A percentile compares a stretch with the other conserved stretches of the same genome.
These are phyloP conservation scores for Jamesozyma spencerorum DNA, from an alignment of 805 yeast genomes.

Conservation along the genomic window DNA sequence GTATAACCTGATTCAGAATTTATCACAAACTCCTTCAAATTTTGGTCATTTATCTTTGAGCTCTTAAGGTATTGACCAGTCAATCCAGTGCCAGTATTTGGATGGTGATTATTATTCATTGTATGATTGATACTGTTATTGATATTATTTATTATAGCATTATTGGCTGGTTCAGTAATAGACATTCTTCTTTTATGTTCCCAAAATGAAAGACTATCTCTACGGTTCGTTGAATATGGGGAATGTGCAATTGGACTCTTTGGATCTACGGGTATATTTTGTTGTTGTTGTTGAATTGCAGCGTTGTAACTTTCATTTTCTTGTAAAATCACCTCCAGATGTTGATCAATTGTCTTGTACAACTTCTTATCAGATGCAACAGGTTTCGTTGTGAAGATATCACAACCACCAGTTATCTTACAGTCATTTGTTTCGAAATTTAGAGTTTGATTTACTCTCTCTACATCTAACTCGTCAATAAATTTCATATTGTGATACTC, in stretches of 20 bases:
- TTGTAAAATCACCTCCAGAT: conserved; percentile 45
- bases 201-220: conserved; percentile 29
- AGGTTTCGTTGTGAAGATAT: conserved; percentile 88
- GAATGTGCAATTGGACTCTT: conserved; percentile 8
- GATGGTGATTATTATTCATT: conserved; percentile 1
- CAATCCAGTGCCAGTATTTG: not conserved
- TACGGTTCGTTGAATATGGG: conserved; percentile 6
- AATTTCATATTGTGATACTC: conserved; percentile 40
- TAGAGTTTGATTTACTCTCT: conserved; percentile 76
- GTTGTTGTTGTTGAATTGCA: conserved; percentile 14
- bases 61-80: conserved; percentile 10
- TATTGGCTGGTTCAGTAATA: conserved; percentile 19
- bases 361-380: conserved; percentile 83
- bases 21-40: conserved; percentile 27
- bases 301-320: conserved; percentile 31
- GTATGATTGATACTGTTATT: conserved; percentile 2
- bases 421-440: conserved; percentile 69
- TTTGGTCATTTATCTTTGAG: conserved; percentile 29
- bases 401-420: conserved; percentile 80
- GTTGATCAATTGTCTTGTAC: conserved; percentile 78
- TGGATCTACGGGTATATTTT: conserved; percentile 4
- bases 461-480: conserved; percentile 89
- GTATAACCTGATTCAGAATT: conserved; percentile 21
- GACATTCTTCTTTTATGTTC: conserved; percentile 36
- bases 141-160: conserved; percentile 1